phyloP scores from a whole-genome alignment of 495 filamentous ascomycete genomes.

The Trichoderma asperelloides region DNA sequence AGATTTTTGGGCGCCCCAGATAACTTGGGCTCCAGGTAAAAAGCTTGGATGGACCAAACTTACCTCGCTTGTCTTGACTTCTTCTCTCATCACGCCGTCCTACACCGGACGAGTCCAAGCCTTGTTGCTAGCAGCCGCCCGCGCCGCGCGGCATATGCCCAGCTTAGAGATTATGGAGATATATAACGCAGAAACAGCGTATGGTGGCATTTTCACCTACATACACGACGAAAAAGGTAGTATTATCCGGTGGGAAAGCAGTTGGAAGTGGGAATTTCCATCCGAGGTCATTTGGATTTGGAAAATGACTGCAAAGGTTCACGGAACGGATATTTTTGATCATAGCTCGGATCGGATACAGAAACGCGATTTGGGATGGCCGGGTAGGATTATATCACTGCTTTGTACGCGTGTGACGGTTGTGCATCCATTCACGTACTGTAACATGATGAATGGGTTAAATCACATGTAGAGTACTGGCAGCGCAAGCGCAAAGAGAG shows the following conservation, averaged over 20 bases:
- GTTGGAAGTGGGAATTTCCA: not conserved
- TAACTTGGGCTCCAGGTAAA: not conserved
- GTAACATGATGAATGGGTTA: not conserved
- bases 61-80: not conserved
- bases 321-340: not conserved
- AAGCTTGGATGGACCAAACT: not conserved
- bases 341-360: not conserved
- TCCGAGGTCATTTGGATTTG: not conserved
- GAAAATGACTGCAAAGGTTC: not conserved
- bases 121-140: not conserved
- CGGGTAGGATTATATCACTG: not conserved
- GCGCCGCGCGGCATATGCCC: not conserved
- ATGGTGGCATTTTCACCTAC: not conserved
- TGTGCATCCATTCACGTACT: not conserved
- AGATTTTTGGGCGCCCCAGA: not conserved
- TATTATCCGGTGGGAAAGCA: not conserved
- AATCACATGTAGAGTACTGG: not conserved
- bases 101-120: not conserved
- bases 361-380: not conserved
- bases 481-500: too few species aligned
- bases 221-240: not conserved
- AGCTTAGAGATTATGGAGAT: not conserved
- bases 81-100: not conserved
- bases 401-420: not conserved
- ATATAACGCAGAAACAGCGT: not conserved